phyloP scores from a whole-genome alignment of 176 grass and related monocot species.

The Oryza rufipogon region DNA sequence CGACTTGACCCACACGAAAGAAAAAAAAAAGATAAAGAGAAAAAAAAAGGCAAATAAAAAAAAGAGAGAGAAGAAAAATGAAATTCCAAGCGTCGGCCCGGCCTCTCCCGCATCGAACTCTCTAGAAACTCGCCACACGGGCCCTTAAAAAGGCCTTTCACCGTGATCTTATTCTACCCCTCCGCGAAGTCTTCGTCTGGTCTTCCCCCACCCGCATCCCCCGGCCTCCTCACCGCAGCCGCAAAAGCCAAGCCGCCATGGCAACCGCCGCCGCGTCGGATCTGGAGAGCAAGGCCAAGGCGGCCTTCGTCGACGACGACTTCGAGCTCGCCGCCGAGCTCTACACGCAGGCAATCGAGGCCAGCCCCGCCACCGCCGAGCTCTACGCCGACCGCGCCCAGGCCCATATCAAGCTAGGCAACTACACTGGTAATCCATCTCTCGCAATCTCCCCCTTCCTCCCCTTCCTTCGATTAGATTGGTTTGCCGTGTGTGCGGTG shows the following conservation, averaged over 20 bases:
- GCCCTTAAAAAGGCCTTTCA: slow-evolving; percentile 40
- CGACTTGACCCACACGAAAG: slow-evolving; percentile 46
- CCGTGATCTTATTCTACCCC: slow-evolving; percentile 7
- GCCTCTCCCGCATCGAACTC: slow-evolving; percentile 14
- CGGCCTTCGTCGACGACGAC: slow-evolving; percentile 72
- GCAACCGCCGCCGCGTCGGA: slow-evolving; percentile 51
- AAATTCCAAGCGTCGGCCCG: neutral
- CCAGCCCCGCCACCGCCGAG: slow-evolving; percentile 52
- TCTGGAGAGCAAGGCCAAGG: slow-evolving; percentile 74
- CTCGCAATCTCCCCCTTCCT: neutral
- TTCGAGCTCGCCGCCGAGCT: slow-evolving; percentile 73
- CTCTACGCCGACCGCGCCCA: slow-evolving; percentile 75
- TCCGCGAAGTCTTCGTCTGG: slow-evolving; percentile 40
- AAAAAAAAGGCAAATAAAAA: neutral
- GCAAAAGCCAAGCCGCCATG: slow-evolving; percentile 43
- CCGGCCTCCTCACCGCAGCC: slow-evolving; percentile 20
- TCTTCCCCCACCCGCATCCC: slow-evolving; percentile 12
- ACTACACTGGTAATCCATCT: slow-evolving; percentile 51
- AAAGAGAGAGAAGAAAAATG: neutral
- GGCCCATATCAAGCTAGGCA: slow-evolving; percentile 70
- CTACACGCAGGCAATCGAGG: slow-evolving; percentile 73
- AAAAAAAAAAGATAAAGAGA: neutral
- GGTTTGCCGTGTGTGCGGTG: neutral
- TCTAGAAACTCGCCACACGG: slow-evolving; percentile 45
- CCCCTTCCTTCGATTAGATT: neutral